Evolutionary conservation across 2,329 filamentous ascomycete species (phyloP), one percentile per base, ranked within the genome.

Genomic region (Fusarium denticulatum): DNA sequence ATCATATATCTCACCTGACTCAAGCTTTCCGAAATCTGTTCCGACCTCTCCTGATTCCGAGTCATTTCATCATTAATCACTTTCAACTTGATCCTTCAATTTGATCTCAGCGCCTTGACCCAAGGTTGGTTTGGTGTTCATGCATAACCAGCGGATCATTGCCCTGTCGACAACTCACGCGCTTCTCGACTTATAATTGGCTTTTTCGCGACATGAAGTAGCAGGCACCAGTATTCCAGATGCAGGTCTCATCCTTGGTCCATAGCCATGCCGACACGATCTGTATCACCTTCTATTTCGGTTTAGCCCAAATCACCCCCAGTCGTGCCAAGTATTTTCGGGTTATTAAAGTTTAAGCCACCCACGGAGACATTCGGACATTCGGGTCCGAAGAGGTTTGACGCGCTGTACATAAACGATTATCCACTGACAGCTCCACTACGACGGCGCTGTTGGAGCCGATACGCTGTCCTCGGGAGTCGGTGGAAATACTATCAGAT

Each of bases 11-110:
- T 32, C 8, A 20, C 3, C 9, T 26, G 12, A 20, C 12, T 52
- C n/a, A 26, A 20, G 5, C 6, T 20, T 4, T 4, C 10, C 4
- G 3, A 20, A 6, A 15, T 3, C 8, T 8, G 0, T 5, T 8
- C 12, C 9, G 13, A 11, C 47, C 13, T 26, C 1, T 6, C n/a
- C 4, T 8, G 4, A 15, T 24, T 24, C 7, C n/a, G 47, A 26
- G 30, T 36, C 30, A 26, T 36, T 26, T 1, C 13, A 20, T 36
- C 16, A 52, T 24, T 14, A 24, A 20, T 34, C n/a, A 34, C 6
- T 14, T 18, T 15, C 22, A 11, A 28, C 24, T 9, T 36, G 50
- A 37, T 37, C 24, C 18, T 37, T 22, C 24, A 37, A 28, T 36
- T 26, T 6, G 20, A 53, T 22, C 18, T 28, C 16, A 13, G 22